phyloP scores from a whole-genome alignment of 192 early-diverging fungal genomes.

The Dimargaris cristalligena region DNA sequence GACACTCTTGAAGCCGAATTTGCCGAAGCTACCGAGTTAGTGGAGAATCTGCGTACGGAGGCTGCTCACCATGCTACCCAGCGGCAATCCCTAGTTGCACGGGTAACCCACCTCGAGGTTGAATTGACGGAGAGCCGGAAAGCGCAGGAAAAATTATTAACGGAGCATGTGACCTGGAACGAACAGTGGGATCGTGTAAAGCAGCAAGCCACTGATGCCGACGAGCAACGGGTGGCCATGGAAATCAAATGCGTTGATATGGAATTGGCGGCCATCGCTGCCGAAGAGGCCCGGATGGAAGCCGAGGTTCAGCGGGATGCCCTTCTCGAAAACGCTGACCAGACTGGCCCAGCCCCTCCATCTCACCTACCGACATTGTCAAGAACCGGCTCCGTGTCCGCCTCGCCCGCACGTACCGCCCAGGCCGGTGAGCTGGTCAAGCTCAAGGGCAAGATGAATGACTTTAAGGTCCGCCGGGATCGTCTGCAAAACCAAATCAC shows the following conservation, averaged over 20 bases:
- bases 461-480: background rate
- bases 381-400: no score
- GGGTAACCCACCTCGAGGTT: background rate
- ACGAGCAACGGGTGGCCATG: background rate
- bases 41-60: background rate
- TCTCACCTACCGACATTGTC: no score
- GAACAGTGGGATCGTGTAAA: background rate
- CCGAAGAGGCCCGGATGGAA: slow-evolving; percentile 1
- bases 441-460: background rate
- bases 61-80: background rate
- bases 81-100: background rate
- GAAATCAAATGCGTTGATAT: background rate
- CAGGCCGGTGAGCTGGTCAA: background rate
- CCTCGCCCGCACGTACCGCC: background rate
- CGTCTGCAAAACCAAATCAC: background rate
- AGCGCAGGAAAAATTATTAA: background rate
- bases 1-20: background rate
- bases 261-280: background rate
- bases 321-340: background rate
- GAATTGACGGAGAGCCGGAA: background rate
- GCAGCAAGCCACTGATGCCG: background rate
- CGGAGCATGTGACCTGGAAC: background rate
- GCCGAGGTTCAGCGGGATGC: background rate
- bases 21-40: background rate
- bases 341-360: no score